Base-by-base conservation (phyloP, 164 flowering plant genomes). In the Nymphaea colorata region DNA sequence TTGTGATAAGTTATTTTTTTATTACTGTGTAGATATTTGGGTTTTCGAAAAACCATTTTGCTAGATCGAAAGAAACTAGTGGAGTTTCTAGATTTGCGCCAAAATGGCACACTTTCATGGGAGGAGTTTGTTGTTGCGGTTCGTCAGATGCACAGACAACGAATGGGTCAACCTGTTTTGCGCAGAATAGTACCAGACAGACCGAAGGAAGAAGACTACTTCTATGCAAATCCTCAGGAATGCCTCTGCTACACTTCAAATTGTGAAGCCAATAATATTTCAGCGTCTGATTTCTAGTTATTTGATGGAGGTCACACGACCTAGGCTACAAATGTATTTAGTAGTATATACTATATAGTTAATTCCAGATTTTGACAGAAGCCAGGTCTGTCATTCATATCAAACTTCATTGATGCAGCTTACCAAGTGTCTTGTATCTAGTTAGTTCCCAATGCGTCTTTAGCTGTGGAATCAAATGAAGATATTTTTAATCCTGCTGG, bases 161-260 rank as follows among this genome's bases (percentile, higher is more conserved):
- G 87, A 69, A 76, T 79, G 75, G 99, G 96, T 43, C 90, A 82
- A 73, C 93, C 93, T 15, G 66, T 62, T 43, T 76, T 36, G 1
- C 84, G 99, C 4, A 83, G 68, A 53, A 86, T 86, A 45, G 76
- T 86, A 18, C 42, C 73, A 10, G 96, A 89, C 73, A 92, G 83
- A 75, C 99, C 96, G 10, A 95, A 95, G 80, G 97, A 92, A 80
- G 99, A 95, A 77, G 99, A 92, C 60, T 95, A 90, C 67, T 95
- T 95, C 76, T 95, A 92, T 73, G 84, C 99, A 47, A 95, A 95
- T 64, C 99, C 98, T 61, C 84, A 85, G 5, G 99, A 95, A 70
- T 95, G 99, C 71, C 80, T 95, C 17, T 86, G 96, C 59, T 83
- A 82, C 60, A 75, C 75, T 55, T 66, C 71, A 65, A 76, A 74